Evolutionary conservation across 1,139 yeast genomes (phyloP), one percentile per base, ranked within the genome.

Genomic region (Saccharomyces uvarum): DNA sequence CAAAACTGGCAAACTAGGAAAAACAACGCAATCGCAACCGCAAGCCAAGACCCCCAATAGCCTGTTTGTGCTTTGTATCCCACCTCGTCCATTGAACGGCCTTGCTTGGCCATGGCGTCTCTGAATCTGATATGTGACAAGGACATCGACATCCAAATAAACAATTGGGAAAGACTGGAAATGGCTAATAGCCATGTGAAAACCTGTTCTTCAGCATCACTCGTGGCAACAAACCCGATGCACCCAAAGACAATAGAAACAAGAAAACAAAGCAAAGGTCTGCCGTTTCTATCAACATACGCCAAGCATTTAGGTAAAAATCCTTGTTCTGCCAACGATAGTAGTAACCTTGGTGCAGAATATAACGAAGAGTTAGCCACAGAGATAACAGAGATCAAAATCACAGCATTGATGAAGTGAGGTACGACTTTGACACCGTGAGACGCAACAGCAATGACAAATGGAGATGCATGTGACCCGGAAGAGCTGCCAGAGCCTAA

Each of bases 1-100:
- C 89, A 84, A 72, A 86, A 83, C 74, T 88, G 95, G 32, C 89
- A 88, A 57, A 81, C 72, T 56, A 89, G 73, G 54, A 88, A 83
- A 59, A 84, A 75, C 47, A 79, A 58, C 67, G 84, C 84, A 59
- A 88, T 69, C 8, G 72, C 50, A n/a, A 82, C 66, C 33, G 95
- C 95, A 62, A 78, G 77, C 63, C 71, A 73, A 2, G 95, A 86
- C 52, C 96, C 96, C 58, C 65, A 60, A 21, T 78, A 66, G 57
- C 96, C 96, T 52, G 81, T 78, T 64, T 79, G 84, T 2, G 95
- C 78, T 55, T 74, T 73, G 70, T 78, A 88, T 2, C 86, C 80
- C 56, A 88, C 75, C 68, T 87, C 95, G 51, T 75, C 77, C 13
- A 80, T 72, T 26, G 77, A 73, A 68, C 86, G 78, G 53, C 86